Conservation (phyloP, 2,329 filamentous ascomycete species). For the Ramularia endophylla region DNA sequence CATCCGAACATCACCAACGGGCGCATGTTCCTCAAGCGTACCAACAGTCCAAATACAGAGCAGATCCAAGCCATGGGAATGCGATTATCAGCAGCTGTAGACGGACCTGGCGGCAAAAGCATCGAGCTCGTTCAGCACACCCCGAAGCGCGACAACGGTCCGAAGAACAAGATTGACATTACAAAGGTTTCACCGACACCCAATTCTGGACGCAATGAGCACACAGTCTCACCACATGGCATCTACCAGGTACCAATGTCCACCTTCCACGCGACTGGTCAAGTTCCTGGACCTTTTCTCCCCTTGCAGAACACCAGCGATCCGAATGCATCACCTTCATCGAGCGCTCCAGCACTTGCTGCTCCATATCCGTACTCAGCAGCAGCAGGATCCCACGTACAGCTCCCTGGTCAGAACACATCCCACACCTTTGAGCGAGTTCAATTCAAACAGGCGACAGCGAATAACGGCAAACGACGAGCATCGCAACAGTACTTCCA, state of each 20-base stretch:
- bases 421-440: constrained; percentile 77
- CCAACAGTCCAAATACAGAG: constrained; percentile 37
- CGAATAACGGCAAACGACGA: constrained; percentile 86
- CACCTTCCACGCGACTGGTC: constrained; percentile 34
- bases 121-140: constrained; percentile 88
- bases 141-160: constrained; percentile 84
- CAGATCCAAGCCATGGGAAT: constrained; percentile 72
- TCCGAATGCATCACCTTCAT: constrained; percentile 8
- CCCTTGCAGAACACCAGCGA: constrained; percentile 35
- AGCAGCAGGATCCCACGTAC: constrained; percentile 18
- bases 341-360: constrained; percentile 11
- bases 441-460: constrained; percentile 89
- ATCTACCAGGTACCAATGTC: constrained; percentile 31
- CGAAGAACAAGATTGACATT: constrained; percentile 66
- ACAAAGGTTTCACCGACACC: constrained; percentile 62
- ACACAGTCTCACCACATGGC: constrained; percentile 34
- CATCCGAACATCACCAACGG: constrained; percentile 54
- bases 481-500: constrained; percentile 92
- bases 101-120: constrained; percentile 65
- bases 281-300: constrained; percentile 35
- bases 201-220: constrained; percentile 35
- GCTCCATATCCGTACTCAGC: constrained; percentile 16
- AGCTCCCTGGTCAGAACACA: constrained; percentile 27
- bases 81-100: constrained; percentile 76
- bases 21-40: constrained; percentile 53